Base-by-base conservation (phyloP, 768 basidiomycete species). In the Clitopilus passeckerianus region DNA sequence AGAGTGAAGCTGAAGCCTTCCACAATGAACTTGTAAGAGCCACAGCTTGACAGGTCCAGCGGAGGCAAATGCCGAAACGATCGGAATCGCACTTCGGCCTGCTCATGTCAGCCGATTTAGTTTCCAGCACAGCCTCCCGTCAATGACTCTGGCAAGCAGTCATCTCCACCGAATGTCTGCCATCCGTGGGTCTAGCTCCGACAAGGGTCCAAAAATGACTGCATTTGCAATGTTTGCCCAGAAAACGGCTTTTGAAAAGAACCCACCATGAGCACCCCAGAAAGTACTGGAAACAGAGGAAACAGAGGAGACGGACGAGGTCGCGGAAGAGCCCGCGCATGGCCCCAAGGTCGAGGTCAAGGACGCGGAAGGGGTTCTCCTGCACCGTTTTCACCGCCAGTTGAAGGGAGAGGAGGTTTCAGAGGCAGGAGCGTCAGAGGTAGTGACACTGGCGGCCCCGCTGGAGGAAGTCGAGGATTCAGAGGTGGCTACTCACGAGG, bases 341-440 rank as follows among this genome's bases (percentile, higher is more conserved):
- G 46, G 10, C 9, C 15, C 20, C 46, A 62, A 27, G 64, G 67
- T 1, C 53, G 20, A 22, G 60, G 63, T 6, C 66, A 60, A 20
- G 61, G 64, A 34, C 59, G 61, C 15, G 61, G 64, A 34, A 71
- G 76, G 50, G 67, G 61, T 54, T 68, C 68, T 53, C 70, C 69
- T 59, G 72, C 66, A 22, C 56, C 64, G 20, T 64, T 68, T 23
- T 57, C 69, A 20, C 37, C 37, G 3, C 37, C 37, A 41, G 12
- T 5, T 3, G n/a, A n/a, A 41, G 10, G 3, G 3, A 70, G 76
- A 4, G 71, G 72, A 5, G 74, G 74, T 33, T 61, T 61, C 15
- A 69, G 76, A 35, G 74, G 75, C 66, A 75, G 76, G 76, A 77
- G 71, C 63, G 53, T 20, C 23, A n/a, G 14, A 12, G n/a, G 37